phyloP scores from a whole-genome alignment of 441 rosid genomes.

The Erodium trifolium region DNA sequence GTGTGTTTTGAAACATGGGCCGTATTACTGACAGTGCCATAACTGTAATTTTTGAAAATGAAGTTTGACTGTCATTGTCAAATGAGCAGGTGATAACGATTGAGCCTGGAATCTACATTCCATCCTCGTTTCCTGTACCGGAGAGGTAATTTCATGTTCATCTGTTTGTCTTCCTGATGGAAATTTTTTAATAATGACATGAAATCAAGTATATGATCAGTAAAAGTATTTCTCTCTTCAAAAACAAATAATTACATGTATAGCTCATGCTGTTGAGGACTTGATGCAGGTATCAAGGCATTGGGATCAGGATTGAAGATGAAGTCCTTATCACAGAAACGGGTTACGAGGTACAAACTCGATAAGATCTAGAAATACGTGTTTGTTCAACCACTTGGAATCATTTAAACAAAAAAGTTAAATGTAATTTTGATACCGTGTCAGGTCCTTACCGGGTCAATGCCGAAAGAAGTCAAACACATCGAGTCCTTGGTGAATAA shows the following conservation, averaged over 20 bases:
- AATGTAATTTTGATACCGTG: not conserved
- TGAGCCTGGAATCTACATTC: slow-evolving; percentile 92
- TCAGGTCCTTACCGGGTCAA: slow-evolving; percentile 87
- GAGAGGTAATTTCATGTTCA: slow-evolving; percentile 37
- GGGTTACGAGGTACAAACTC: slow-evolving; percentile 59
- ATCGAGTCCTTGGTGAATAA: slow-evolving; percentile 62
- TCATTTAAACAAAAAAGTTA: not conserved
- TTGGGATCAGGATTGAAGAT: slow-evolving; percentile 92
- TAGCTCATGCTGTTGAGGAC: too few relatives aligned
- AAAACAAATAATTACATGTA: too few relatives aligned
- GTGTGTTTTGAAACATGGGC: not conserved
- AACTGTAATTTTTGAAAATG: not conserved
- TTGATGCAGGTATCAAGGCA: slow-evolving; percentile 33
- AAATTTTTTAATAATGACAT: too few relatives aligned
- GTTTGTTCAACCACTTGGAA: not conserved
- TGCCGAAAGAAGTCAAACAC: slow-evolving; percentile 89
- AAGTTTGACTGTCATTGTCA: not conserved
- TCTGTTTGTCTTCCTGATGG: too few relatives aligned
- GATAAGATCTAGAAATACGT: not conserved
- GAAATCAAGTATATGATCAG: too few relatives aligned
- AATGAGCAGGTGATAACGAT: slow-evolving; percentile 76
- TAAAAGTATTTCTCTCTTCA: too few relatives aligned
- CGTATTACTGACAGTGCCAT: not conserved
- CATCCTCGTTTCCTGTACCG: slow-evolving; percentile 46
- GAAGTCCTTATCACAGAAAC: slow-evolving; percentile 89